Evolutionary conservation across 2,329 filamentous ascomycete species (phyloP).

Genomic region (Hypomyces perniciosus): DNA sequence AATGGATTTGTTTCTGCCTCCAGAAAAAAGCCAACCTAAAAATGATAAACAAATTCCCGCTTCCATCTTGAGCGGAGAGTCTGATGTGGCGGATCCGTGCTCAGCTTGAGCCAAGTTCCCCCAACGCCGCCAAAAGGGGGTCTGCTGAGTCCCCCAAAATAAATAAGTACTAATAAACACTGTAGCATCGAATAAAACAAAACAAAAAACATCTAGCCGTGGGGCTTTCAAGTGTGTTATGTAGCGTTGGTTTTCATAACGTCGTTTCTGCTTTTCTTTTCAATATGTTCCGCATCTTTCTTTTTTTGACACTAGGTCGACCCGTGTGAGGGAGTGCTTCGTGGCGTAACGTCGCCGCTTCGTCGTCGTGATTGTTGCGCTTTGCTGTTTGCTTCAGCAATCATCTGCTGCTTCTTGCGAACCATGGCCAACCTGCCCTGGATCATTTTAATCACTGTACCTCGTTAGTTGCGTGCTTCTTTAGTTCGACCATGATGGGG

Average conservation of each 20-base stretch:
- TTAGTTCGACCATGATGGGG: not conserved
- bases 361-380: constrained; percentile 42
- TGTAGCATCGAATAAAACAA: not conserved
- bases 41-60: constrained; percentile 26
- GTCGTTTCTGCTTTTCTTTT: constrained; percentile 4
- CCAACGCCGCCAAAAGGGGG: constrained; percentile 6
- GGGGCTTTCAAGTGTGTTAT: constrained; percentile 10
- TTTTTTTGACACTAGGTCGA: constrained; percentile 26
- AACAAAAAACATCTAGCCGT: constrained; percentile 11
- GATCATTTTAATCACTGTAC: constrained; percentile 55
- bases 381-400: constrained; percentile 50
- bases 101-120: not conserved
- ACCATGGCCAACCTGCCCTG: constrained; percentile 49
- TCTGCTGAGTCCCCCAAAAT: not conserved
- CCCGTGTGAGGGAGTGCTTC: constrained; percentile 45
- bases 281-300: not conserved
- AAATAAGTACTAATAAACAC: not conserved
- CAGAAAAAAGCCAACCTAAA: constrained; percentile 14
- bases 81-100: constrained; percentile 4
- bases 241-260: constrained; percentile 5
- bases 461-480: constrained; percentile 1
- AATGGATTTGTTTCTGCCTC: constrained; percentile 1
- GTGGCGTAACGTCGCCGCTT: constrained; percentile 51
- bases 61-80: constrained; percentile 15
- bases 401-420: constrained; percentile 55